Evolutionary conservation across 768 basidiomycete species (phyloP).

Genomic region (Boletus insuetus): DNA sequence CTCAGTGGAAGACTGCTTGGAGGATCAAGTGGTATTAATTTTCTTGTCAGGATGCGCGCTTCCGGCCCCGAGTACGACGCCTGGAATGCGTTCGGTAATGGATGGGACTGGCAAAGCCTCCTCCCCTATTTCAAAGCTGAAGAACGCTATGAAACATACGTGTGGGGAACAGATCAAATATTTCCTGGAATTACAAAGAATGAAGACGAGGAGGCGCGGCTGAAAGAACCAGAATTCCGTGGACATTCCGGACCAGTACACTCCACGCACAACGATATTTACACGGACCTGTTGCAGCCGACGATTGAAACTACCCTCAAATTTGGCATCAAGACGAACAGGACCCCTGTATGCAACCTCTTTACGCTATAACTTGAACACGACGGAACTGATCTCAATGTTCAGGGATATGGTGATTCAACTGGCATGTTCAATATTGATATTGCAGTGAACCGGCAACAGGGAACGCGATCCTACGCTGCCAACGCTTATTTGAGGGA

Average conservation of each 20-base stretch:
- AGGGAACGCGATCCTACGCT: constrained; percentile 18
- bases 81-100: constrained; percentile 15
- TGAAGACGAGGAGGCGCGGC: constrained; percentile 11
- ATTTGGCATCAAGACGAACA: constrained; percentile 16
- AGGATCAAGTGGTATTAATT: constrained; percentile 20
- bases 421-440: constrained; percentile 21
- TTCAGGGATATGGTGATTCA: constrained; percentile 11
- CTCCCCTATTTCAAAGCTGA: constrained; percentile 15
- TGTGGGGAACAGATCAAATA: constrained; percentile 11
- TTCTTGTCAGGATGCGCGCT: constrained; percentile 18
- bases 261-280: constrained; percentile 15
- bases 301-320: constrained; percentile 6
- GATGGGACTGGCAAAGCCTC: constrained; percentile 17
- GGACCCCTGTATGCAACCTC: constrained; percentile 7
- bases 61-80: constrained; percentile 19
- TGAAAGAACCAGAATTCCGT: constrained; percentile 8
- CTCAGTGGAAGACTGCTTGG: constrained; percentile 18
- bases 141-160: constrained; percentile 8
- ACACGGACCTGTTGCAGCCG: constrained; percentile 13
- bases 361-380: neutral
- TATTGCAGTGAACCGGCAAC: constrained; percentile 11
- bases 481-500: constrained; percentile 15
- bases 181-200: constrained; percentile 10
- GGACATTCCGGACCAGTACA: constrained; percentile 8
- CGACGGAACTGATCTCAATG: neutral